phyloP scores from a whole-genome alignment of 164 flowering plant species.

The Malania oleifera region DNA sequence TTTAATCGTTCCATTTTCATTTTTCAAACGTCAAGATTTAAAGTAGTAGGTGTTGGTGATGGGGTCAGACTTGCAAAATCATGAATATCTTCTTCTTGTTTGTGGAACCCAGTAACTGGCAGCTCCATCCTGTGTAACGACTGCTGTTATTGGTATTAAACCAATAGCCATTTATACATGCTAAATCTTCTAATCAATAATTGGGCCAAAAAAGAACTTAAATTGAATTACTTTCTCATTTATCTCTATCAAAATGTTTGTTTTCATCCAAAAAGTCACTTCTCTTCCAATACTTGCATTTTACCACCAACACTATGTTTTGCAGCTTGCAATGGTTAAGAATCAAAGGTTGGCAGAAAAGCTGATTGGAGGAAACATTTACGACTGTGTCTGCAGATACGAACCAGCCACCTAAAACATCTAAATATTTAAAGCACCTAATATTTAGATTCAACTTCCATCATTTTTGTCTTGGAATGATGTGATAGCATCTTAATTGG shows the following conservation, averaged over 20 bases:
- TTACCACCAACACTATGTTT: not conserved
- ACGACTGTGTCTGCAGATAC: constrained; percentile 87
- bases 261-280: too few species aligned
- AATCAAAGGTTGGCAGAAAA: constrained; percentile 96
- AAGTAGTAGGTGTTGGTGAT: too few species aligned
- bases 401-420: constrained; percentile 71
- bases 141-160: too few species aligned
- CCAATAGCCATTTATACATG: too few species aligned
- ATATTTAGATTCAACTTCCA: not conserved
- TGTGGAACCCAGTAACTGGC: not conserved
- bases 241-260: too few species aligned
- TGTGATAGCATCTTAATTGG: not conserved
- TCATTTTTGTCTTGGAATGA: not conserved
- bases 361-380: constrained; percentile 81
- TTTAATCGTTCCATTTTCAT: not conserved
- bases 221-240: too few species aligned
- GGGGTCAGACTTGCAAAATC: too few species aligned
- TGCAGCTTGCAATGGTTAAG: constrained; percentile 99
- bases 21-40: not conserved
- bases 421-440: constrained; percentile 13
- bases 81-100: too few species aligned
- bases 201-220: too few species aligned
- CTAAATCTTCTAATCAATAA: too few species aligned
- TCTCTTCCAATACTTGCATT: not conserved
- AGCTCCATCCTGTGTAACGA: too few species aligned